Base-by-base conservation (phyloP, 2,329 filamentous ascomycete species). In the Clonostachys rhizophaga region DNA sequence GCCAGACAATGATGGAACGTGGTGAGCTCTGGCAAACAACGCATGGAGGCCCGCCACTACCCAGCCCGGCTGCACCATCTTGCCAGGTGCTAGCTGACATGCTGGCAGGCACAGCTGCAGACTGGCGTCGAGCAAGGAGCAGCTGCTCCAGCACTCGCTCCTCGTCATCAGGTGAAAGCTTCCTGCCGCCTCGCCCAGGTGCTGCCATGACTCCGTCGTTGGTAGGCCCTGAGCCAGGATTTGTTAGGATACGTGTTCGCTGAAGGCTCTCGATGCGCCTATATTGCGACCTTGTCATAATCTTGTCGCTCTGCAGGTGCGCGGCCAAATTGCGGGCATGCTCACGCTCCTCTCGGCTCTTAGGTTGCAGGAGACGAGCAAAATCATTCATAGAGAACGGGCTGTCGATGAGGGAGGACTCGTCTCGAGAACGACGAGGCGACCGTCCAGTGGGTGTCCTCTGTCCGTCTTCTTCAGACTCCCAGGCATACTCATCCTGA, bases 1-100 rank as follows among this genome's bases (percentile, higher is more conserved):
- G 94, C 94, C 94, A 97, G 3, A 96, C 86, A 47, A 99, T 87
- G 50, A 97, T 87, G 8, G 89, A 95, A 16, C 94, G 78, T 4
- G 91, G 84, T n/a, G 81, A 79, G 47, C 83, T 83, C 64, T 97
- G 92, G 62, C 94, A 99, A 5, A 99, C 89, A 1, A 97, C 94
- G 59, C 94, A 99, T 55, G 89, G 87, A 4, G 91, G 90, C 0
- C 89, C 81, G 33, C 84, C 80, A 3, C 64, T 66, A 2, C 87
- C 89, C 60, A 91, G 79, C 1, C 86, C 87, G 6, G 81, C 81
- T 1, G 83, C 86, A n/a, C 87, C 87, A 2, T 78, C 75, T 40
- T 83, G 78, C 87, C 87, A 91, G 5, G 73, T 74, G 6, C 24
- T 30, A 11, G 67, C 51, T 53, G 47, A 37, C 42, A 53, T 46